phyloP scores from a whole-genome alignment of 1,139 yeast species.

The Spathaspora sp. region DNA sequence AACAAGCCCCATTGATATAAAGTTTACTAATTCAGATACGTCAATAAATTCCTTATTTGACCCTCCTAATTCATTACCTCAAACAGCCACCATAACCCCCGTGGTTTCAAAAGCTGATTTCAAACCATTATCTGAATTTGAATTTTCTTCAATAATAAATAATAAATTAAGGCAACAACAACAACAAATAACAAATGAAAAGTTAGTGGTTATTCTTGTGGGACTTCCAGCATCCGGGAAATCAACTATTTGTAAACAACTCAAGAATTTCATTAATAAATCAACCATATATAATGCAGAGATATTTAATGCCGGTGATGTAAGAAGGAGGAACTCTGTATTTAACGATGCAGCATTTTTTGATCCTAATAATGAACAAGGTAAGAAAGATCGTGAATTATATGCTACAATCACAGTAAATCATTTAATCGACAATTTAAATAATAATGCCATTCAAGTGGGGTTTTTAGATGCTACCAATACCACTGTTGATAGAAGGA shows the following conservation, averaged over 20 bases:
- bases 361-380: conserved; percentile 50
- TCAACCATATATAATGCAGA: conserved; percentile 29
- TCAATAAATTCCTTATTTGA: conserved; percentile 31
- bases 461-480: conserved; percentile 63
- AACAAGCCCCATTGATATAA: conserved; percentile 10
- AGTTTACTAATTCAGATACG: conserved; percentile 26
- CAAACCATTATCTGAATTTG: conserved; percentile 8
- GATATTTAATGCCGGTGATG: conserved; percentile 57
- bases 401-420: conserved; percentile 61
- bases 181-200: conserved; percentile 5
- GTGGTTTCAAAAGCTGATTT: conserved; percentile 13
- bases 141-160: conserved; percentile 11
- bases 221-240: conserved; percentile 77
- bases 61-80: conserved; percentile 4
- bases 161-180: conserved; percentile 8
- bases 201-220: conserved; percentile 38
- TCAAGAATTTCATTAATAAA: conserved; percentile 40
- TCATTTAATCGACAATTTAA: conserved; percentile 46
- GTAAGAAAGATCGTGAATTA: conserved; percentile 50
- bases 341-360: conserved; percentile 33
- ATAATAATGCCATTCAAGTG: conserved; percentile 46
- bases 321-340: conserved; percentile 39
- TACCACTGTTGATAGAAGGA: conserved; percentile 49
- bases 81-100: conserved; percentile 15
- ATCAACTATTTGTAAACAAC: conserved; percentile 58